Conservation (phyloP, 2,329 filamentous ascomycete species). For the Macrophomina pseudophaseolina region DNA sequence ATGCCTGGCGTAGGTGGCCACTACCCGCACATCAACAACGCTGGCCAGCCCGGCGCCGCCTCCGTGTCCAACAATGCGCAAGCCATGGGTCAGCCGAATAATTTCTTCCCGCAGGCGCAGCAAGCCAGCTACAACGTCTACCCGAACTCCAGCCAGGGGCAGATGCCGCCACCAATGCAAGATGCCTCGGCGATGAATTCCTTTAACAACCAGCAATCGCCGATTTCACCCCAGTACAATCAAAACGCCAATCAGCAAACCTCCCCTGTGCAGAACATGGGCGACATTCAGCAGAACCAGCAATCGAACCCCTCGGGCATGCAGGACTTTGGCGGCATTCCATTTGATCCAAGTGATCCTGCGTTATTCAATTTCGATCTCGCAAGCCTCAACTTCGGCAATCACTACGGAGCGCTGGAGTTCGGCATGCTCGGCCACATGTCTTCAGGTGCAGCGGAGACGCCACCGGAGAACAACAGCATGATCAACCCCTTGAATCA, state of each 20-base stretch:
- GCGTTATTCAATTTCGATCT: conserved; percentile 95
- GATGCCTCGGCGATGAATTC: conserved; percentile 52
- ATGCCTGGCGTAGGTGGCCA: conserved; percentile 81
- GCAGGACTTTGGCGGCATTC: conserved; percentile 57
- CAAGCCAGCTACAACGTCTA: conserved; percentile 47
- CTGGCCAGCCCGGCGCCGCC: conserved; percentile 34
- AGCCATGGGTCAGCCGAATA: conserved; percentile 40
- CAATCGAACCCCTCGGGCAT: conserved; percentile 45
- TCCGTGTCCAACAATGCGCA: conserved; percentile 31
- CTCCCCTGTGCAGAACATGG: conserved; percentile 50
- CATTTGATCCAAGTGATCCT: conserved; percentile 91
- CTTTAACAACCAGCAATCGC: conserved; percentile 72
- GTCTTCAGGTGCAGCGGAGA: conserved; percentile 87
- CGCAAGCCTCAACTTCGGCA: conserved; percentile 92
- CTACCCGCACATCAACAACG: conserved; percentile 56
- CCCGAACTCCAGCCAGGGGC: conserved; percentile 42
- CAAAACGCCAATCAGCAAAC: conserved; percentile 59
- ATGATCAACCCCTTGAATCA: conserved; percentile 42
- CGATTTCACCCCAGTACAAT: conserved; percentile 73
- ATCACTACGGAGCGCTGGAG: conserved; percentile 92
- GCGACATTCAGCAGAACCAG: conserved; percentile 54
- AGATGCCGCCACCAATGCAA: conserved; percentile 49
- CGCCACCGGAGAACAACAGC: conserved; percentile 67
- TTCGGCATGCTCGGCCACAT: conserved; percentile 97
- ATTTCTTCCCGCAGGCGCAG: conserved; percentile 51